phyloP scores from a whole-genome alignment of 1,284 basidiomycete species.

The Porodaedalea pini region DNA sequence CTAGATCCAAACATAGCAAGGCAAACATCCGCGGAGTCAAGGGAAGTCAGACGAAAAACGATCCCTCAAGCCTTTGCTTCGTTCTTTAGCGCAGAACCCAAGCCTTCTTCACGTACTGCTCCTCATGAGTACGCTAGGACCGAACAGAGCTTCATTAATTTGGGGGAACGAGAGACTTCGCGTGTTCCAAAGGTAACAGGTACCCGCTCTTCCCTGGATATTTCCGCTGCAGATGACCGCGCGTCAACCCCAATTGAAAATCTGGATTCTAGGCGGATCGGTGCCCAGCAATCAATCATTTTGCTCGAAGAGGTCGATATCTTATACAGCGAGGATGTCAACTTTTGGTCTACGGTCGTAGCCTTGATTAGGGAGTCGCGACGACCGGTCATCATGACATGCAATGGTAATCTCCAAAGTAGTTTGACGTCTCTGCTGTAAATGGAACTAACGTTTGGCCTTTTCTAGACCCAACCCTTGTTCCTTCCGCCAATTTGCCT shows the following conservation, averaged over 20 bases:
- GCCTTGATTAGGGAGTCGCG: constrained; percentile 77
- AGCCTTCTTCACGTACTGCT: not conserved
- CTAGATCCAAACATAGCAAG: not conserved
- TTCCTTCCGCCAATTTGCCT: constrained; percentile 72
- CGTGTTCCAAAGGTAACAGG: not conserved
- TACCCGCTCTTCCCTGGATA: not conserved
- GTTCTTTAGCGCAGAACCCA: not conserved
- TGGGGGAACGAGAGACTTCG: not conserved
- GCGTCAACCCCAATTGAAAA: not conserved
- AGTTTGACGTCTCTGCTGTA: constrained; percentile 25
- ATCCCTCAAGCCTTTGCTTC: not conserved
- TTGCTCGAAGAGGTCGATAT: constrained; percentile 97
- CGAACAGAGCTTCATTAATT: not conserved
- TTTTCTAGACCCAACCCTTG: constrained; percentile 58
- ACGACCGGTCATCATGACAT: constrained; percentile 87
- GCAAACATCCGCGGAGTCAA: not conserved
- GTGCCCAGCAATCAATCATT: constrained; percentile 79
- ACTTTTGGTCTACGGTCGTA: constrained; percentile 88
- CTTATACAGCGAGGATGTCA: constrained; percentile 83
- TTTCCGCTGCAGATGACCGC: not conserved
- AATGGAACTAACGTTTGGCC: constrained; percentile 20
- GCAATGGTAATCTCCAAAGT: constrained; percentile 63
- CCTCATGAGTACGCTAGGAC: no score
- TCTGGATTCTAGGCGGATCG: constrained; percentile 17
- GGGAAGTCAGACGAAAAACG: not conserved